Conservation (phyloP, 768 basidiomycete species). For the Mycena amicta region DNA sequence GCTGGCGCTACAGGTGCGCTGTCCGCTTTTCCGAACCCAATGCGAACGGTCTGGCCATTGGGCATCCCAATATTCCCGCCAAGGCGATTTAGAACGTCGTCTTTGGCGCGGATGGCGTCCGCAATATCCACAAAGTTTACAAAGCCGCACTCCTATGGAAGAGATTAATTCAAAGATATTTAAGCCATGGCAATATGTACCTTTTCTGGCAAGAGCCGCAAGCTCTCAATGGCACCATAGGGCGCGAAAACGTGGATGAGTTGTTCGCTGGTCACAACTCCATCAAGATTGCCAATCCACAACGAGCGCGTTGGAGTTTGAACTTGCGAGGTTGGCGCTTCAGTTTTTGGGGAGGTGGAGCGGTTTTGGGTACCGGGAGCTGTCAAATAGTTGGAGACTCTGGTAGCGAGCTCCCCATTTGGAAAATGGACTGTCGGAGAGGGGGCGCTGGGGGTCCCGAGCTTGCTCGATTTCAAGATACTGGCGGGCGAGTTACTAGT, state of each 20-base stretch:
- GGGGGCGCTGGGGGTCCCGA: slow-evolving; percentile 46
- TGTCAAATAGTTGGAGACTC: slow-evolving; percentile 67
- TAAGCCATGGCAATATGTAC: slow-evolving; percentile 41
- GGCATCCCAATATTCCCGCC: slow-evolving; percentile 94
- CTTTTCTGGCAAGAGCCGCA: slow-evolving; percentile 96
- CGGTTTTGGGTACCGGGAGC: slow-evolving; percentile 71
- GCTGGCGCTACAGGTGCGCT: slow-evolving; percentile 91
- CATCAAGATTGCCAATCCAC: slow-evolving; percentile 98
- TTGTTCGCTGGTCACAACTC: slow-evolving; percentile 91
- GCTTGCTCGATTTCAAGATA: slow-evolving; percentile 67
- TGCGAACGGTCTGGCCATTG: slow-evolving; percentile 93
- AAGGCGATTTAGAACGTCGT: slow-evolving; percentile 94
- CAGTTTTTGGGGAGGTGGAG: slow-evolving; percentile 82
- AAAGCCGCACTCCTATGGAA: slow-evolving; percentile 89
- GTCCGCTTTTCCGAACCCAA: slow-evolving; percentile 98
- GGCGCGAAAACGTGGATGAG: slow-evolving; percentile 94
- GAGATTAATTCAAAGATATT: slow-evolving; percentile 9
- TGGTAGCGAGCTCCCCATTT: slow-evolving; percentile 56
- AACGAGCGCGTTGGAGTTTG: slow-evolving; percentile 95
- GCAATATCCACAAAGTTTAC: slow-evolving; percentile 97
- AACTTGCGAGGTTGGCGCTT: slow-evolving; percentile 68
- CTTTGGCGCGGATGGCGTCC: slow-evolving; percentile 97
- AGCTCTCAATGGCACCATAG: slow-evolving; percentile 95
- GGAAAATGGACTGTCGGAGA: slow-evolving; percentile 72
- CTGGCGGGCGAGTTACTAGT: slow-evolving; percentile 46